A percentile compares a stretch with the other conserved stretches of the same genome.
These are phyloP conservation scores for Mortierella polycephala DNA, from an alignment of 371 early-diverging fungal genomes.

Conservation along the genomic window DNA sequence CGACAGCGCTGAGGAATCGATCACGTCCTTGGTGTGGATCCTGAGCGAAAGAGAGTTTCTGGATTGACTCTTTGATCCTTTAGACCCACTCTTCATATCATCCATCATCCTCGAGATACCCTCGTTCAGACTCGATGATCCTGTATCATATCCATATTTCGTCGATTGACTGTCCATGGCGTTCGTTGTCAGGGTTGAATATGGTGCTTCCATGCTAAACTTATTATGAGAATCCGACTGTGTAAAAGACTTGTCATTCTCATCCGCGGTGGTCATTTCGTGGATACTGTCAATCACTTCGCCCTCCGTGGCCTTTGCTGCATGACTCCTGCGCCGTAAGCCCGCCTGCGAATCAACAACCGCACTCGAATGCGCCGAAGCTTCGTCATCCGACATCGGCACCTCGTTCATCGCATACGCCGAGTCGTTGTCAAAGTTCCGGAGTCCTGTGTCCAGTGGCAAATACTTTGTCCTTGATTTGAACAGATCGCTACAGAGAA, in stretches of 20 bases:
- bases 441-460: slow-evolving; percentile 55
- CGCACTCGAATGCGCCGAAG: slow-evolving; percentile 7
- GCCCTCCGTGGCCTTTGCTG: not conserved
- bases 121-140: slow-evolving; percentile 1
- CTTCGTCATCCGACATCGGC: not conserved
- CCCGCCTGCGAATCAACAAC: slow-evolving; percentile 5
- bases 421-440: slow-evolving; percentile 35
- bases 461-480: slow-evolving; percentile 64
- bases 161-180: no score
- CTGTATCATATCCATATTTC: not conserved
- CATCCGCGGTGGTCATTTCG: no score
- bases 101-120: slow-evolving; percentile 10
- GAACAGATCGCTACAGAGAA: slow-evolving; percentile 68
- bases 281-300: not conserved
- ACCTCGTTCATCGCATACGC: slow-evolving; percentile 39
- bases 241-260: no score
- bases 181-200: no score
- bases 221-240: no score
- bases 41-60: slow-evolving; percentile 10
- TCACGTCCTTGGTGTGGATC: slow-evolving; percentile 19
- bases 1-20: not conserved
- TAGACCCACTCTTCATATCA: not conserved
- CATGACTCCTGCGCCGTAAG: slow-evolving; percentile 3
- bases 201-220: no score
- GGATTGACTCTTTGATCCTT: slow-evolving; percentile 4